Evolutionary conservation across 768 basidiomycete genomes (phyloP).

Genomic region (Boletus rex-veris): DNA sequence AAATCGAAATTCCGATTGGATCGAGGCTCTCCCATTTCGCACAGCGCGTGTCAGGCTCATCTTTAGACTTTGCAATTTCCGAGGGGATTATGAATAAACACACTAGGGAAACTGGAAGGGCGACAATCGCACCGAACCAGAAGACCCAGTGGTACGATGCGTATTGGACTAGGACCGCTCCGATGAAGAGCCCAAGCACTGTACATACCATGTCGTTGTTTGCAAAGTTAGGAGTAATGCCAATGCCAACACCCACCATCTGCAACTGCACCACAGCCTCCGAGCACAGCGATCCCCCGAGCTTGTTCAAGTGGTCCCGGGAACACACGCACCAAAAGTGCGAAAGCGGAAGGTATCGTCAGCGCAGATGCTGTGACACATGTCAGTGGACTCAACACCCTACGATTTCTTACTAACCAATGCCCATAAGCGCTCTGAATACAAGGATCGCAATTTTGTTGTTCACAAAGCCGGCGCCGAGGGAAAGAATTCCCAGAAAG

Average conservation of each 20-base stretch:
- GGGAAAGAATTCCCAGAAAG: constrained; percentile 40
- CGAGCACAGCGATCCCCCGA: constrained; percentile 45
- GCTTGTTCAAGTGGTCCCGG: constrained; percentile 46
- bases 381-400: not conserved
- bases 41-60: not conserved
- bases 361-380: constrained; percentile 40
- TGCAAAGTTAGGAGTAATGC: not conserved
- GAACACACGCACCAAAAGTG: constrained; percentile 49
- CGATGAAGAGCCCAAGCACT: constrained; percentile 44
- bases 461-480: constrained; percentile 45
- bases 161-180: constrained; percentile 41
- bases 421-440: constrained; percentile 50
- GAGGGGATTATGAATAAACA: constrained; percentile 36
- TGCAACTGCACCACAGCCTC: constrained; percentile 44
- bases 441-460: constrained; percentile 47
- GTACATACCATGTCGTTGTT: not conserved
- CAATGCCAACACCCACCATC: constrained; percentile 31
- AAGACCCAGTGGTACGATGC: constrained; percentile 51
- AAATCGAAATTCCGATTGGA: constrained; percentile 36
- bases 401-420: constrained; percentile 29
- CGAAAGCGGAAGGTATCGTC: constrained; percentile 50
- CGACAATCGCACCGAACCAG: constrained; percentile 42
- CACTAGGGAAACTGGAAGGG: constrained; percentile 30
- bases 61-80: constrained; percentile 4
- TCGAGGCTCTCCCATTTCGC: constrained; percentile 35